These are phyloP conservation scores for Parastagonospora nodorum DNA, from an alignment of 2,329 filamentous ascomycete genomes.

Conservation along the genomic window DNA sequence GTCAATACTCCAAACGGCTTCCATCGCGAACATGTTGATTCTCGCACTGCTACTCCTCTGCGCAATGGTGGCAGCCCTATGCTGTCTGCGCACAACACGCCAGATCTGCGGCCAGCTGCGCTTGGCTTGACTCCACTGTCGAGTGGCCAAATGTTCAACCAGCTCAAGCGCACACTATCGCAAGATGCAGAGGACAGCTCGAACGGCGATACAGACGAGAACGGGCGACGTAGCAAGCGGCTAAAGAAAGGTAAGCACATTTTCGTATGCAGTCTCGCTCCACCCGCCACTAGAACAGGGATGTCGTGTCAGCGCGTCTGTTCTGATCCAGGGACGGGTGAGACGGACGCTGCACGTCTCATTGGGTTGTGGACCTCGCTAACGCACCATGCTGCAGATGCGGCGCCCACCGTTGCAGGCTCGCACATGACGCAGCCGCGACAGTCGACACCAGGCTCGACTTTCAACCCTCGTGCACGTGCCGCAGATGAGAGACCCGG, in stretches of 20 bases:
- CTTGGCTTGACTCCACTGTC: conserved; percentile 53
- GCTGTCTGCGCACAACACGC: conserved; percentile 67
- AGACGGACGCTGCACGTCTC: conserved; percentile 9
- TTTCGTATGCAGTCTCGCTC: conserved; percentile 21
- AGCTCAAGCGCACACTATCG: conserved; percentile 75
- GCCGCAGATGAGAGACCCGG: conserved; percentile 59
- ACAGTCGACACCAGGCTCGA: conserved; percentile 72
- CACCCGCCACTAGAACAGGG: conserved; percentile 28
- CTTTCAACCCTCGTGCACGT: conserved; percentile 58
- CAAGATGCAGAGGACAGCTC: conserved; percentile 61
- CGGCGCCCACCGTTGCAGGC: conserved; percentile 81
- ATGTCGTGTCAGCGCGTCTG: conserved; percentile 18
- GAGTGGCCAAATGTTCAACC: conserved; percentile 59
- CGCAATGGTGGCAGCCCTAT: conserved; percentile 67
- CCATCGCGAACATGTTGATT: conserved; percentile 59
- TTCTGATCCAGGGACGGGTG: conserved; percentile 23
- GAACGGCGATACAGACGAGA: conserved; percentile 58
- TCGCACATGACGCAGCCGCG: conserved; percentile 97
- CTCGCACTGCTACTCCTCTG: conserved; percentile 63
- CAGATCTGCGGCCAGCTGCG: conserved; percentile 64
- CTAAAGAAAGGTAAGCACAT: conserved; percentile 76
- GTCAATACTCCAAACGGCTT: conserved; percentile 59
- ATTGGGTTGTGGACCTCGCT: conserved; percentile 30
- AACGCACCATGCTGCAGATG: conserved; percentile 49
- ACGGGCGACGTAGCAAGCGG: conserved; percentile 81